These are phyloP conservation scores for Nicotiana undulata DNA, from an alignment of 257 asterid genomes.

Conservation along the genomic window DNA sequence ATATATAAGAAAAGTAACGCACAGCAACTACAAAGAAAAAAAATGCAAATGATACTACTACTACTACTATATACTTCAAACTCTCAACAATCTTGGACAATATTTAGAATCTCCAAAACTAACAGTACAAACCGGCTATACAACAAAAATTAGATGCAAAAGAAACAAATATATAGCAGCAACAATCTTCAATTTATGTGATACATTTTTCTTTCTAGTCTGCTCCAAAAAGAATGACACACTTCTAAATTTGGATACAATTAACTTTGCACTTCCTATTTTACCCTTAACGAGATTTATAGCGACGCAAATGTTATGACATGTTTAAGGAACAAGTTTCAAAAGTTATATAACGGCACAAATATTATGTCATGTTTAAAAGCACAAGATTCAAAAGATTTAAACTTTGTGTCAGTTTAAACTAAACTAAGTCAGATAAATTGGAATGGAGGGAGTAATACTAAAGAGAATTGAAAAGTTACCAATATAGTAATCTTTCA, in stretches of 20 bases:
- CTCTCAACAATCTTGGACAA: neutral
- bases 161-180: neutral
- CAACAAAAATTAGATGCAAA: neutral
- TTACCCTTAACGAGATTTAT: no score
- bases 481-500: conserved; percentile 66
- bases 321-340: no score
- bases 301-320: no score
- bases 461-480: conserved; percentile 2
- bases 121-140: neutral
- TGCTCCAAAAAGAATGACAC: no score
- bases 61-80: neutral
- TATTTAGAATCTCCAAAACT: neutral
- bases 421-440: neutral
- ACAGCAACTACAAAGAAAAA: neutral
- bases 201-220: no score
- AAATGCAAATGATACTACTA: neutral
- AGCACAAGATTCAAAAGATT: no score
- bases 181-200: no score
- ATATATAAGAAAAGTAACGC: neutral
- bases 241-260: no score
- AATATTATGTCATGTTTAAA: no score
- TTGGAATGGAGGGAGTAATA: neutral
- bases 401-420: no score
- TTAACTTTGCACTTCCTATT: no score
- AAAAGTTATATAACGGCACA: no score